A percentile compares a stretch with the other conserved stretches of the same genome.
These are phyloP conservation scores for Yamadazyma aaseri DNA, from an alignment of 1,139 yeast genomes.

Conservation along the genomic window DNA sequence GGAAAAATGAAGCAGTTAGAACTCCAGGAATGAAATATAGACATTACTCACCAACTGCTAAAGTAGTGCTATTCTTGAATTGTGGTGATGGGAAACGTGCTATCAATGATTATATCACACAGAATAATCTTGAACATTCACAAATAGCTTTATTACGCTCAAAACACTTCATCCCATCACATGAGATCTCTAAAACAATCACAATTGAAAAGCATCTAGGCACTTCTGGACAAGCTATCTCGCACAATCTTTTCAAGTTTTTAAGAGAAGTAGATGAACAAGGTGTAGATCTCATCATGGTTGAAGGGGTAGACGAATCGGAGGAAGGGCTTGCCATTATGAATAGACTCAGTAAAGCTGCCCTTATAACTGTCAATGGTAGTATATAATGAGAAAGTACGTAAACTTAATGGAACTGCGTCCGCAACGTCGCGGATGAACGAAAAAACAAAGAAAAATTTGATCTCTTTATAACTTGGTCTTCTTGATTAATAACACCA, in stretches of 20 bases:
- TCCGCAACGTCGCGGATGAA: too few species aligned
- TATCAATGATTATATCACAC: slow-evolving; percentile 24
- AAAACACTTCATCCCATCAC: slow-evolving; percentile 27
- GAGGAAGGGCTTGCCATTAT: slow-evolving; percentile 90
- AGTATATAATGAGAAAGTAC: too few species aligned
- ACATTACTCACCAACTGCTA: slow-evolving; percentile 90
- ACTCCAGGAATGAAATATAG: slow-evolving; percentile 98
- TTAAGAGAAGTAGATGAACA: slow-evolving; percentile 72
- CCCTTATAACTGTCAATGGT: slow-evolving; percentile 25
- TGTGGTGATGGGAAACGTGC: slow-evolving; percentile 45
- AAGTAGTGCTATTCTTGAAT: slow-evolving; percentile 65
- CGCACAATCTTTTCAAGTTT: slow-evolving; percentile 67
- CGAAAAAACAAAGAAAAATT: too few species aligned
- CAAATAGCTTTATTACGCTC: slow-evolving; percentile 52
- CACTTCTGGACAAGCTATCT: slow-evolving; percentile 56
- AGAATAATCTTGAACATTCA: slow-evolving; percentile 14
- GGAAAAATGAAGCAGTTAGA: slow-evolving; percentile 66
- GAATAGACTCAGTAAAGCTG: slow-evolving; percentile 89
- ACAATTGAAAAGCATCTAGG: slow-evolving; percentile 54
- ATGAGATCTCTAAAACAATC: slow-evolving; percentile 20
- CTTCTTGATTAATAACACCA: too few species aligned
- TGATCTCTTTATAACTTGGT: too few species aligned
- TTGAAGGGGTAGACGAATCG: slow-evolving; percentile 68
- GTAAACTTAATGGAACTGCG: too few species aligned
- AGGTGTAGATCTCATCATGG: slow-evolving; percentile 62